These are phyloP conservation scores for Argentina anserina DNA, from an alignment of 306 rosid species.

Conservation along the genomic window DNA sequence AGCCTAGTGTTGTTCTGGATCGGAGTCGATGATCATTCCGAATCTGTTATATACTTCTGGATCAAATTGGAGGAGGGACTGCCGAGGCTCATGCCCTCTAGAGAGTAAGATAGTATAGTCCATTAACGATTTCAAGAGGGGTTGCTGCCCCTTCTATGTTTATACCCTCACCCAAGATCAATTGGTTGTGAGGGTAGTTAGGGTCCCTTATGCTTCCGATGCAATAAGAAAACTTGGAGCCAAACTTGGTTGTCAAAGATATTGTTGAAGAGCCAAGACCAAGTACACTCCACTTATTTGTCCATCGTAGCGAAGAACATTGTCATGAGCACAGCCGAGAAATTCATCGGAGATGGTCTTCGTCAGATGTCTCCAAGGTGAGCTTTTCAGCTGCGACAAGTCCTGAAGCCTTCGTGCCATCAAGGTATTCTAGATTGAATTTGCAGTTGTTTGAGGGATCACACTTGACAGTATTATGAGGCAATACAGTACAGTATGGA, in stretches of 20 bases:
- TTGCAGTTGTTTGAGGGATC: not conserved
- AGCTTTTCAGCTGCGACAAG: constrained; percentile 19
- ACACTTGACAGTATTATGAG: not conserved
- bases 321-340: constrained; percentile 35
- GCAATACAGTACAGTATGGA: not conserved
- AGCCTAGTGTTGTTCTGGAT: constrained; percentile 19
- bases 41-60: constrained; percentile 21
- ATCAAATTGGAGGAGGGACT: constrained; percentile 27
- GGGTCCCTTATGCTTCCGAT: constrained; percentile 35
- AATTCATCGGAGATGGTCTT: constrained; percentile 14
- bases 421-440: constrained; percentile 1
- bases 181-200: constrained; percentile 30
- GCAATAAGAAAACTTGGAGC: constrained; percentile 42
- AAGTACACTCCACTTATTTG: constrained; percentile 34
- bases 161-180: constrained; percentile 44
- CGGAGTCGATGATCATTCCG: constrained; percentile 44
- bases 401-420: constrained; percentile 23
- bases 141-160: constrained; percentile 40
- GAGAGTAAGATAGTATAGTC: constrained; percentile 29
- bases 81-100: constrained; percentile 42
- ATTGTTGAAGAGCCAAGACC: constrained; percentile 25
- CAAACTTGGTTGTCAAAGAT: constrained; percentile 33
- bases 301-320: not conserved
- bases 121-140: constrained; percentile 5
- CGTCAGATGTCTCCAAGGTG: constrained; percentile 34